Conservation (phyloP, 83 land plant genomes). For the Diphasiastrum complanatum region DNA sequence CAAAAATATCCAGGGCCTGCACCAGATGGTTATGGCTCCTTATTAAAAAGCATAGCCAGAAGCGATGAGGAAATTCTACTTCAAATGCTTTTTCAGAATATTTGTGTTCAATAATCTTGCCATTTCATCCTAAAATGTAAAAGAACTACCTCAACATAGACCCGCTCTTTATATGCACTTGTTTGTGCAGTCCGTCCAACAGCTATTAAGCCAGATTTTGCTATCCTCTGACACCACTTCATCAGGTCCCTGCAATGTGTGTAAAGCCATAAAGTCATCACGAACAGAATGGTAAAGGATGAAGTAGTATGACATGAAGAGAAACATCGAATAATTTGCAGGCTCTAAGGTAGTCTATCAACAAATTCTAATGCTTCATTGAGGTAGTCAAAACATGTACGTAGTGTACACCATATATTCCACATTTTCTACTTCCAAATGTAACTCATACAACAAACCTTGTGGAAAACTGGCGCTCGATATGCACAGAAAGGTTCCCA, state of each 20-base stretch:
- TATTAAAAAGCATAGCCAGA: not conserved
- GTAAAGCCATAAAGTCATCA: not conserved
- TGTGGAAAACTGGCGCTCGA: slow-evolving; percentile 37
- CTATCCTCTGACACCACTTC: slow-evolving; percentile 80
- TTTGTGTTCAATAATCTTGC: no score
- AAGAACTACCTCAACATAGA: slow-evolving; percentile 59
- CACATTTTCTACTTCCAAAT: no score
- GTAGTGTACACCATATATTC: no score
- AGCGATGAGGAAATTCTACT: not conserved
- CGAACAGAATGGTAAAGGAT: not conserved
- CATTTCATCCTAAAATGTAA: not conserved
- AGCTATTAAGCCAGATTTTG: slow-evolving; percentile 27
- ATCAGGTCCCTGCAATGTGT: slow-evolving; percentile 64
- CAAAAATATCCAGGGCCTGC: slow-evolving; percentile 92
- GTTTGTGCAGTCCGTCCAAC: slow-evolving; percentile 25
- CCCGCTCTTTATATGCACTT: slow-evolving; percentile 26
- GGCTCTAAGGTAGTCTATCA: not conserved
- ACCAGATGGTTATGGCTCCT: not conserved
- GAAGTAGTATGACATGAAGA: not conserved
- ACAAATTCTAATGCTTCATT: not conserved
- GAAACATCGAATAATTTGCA: no score
- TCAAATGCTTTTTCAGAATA: no score
- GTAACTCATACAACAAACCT: no score
- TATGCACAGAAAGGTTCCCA: slow-evolving; percentile 8
- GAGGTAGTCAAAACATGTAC: no score